Evolutionary conservation across 805 yeast genomes (phyloP).

Genomic region (Cyberlindnera xylosilytica): DNA sequence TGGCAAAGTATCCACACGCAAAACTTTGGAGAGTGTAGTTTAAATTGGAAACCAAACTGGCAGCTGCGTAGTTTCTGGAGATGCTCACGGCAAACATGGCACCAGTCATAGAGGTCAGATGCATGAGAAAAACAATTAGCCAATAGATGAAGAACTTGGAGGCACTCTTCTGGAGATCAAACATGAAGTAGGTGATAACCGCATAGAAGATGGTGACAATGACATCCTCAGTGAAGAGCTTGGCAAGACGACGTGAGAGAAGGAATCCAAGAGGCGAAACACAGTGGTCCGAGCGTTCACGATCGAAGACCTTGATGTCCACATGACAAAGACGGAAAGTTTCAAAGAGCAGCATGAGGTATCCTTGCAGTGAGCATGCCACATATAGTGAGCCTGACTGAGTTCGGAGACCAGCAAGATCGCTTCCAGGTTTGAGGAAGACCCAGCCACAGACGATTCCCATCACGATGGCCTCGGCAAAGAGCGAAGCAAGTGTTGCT

Average conservation of each 20-base stretch:
- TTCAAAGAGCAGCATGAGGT: conserved; percentile 55
- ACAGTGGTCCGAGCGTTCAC: conserved; percentile 70
- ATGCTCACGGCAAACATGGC: conserved; percentile 40
- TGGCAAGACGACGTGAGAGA: conserved; percentile 63
- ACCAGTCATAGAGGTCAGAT: conserved; percentile 53
- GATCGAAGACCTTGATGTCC: conserved; percentile 57
- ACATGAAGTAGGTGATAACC: conserved; percentile 70
- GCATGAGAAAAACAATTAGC: conserved; percentile 53
- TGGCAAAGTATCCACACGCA: conserved; percentile 80
- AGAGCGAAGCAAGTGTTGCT: conserved; percentile 32
- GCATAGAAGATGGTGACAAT: conserved; percentile 59
- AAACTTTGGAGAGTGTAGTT: conserved; percentile 53
- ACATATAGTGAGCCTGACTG: conserved; percentile 49
- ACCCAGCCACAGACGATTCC: conserved; percentile 64
- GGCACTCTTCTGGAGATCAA: conserved; percentile 55
- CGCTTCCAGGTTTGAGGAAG: conserved; percentile 58
- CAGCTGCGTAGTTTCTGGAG: conserved; percentile 25
- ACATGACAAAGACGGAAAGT: conserved; percentile 51
- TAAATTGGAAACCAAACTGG: conserved; percentile 23
- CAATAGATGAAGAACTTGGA: conserved; percentile 58
- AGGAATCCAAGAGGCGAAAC: conserved; percentile 67
- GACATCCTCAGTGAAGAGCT: conserved; percentile 67
- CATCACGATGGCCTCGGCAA: conserved; percentile 22
- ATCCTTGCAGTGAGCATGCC: conserved; percentile 52
- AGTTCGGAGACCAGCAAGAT: conserved; percentile 63